phyloP scores from a whole-genome alignment of 371 early-diverging fungal species.

The Circinella umbellata region DNA sequence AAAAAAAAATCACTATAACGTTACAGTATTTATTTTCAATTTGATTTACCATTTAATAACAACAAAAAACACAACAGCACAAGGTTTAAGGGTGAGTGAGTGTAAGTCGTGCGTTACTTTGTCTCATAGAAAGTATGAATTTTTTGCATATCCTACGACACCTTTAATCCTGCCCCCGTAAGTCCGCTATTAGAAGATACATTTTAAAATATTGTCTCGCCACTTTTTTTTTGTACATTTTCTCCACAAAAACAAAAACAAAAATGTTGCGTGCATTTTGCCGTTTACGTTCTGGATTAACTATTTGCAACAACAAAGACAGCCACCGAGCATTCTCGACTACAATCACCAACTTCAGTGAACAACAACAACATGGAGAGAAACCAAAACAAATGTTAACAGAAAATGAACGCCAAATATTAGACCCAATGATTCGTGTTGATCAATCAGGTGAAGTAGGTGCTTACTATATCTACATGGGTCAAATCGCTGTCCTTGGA shows the following conservation, averaged over 20 bases:
- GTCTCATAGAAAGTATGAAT: no score
- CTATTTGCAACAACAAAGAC: not conserved
- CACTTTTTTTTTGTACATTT: not conserved
- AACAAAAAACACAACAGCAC: no score
- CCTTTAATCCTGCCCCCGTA: no score
- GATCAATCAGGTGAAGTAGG: constrained; percentile 98
- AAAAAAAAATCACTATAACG: no score
- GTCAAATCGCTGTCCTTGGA: constrained; percentile 87
- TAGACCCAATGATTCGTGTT: constrained; percentile 83
- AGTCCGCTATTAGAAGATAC: no score
- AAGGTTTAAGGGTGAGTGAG: no score
- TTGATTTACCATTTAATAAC: no score
- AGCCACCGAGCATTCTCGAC: not conserved
- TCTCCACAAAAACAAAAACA: not conserved
- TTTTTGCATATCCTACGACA: not conserved
- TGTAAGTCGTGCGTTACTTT: no score
- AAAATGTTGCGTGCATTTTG: not conserved
- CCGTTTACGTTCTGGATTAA: not conserved
- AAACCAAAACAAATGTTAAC: constrained; percentile 26
- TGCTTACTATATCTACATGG: constrained; percentile 94
- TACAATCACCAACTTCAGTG: not conserved
- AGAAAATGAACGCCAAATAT: constrained; percentile 28
- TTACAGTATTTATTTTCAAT: no score
- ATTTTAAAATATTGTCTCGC: not conserved
- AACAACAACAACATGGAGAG: not conserved